phyloP scores from a whole-genome alignment of 2,329 filamentous ascomycete species.

The Cordyceps fumosorosea region DNA sequence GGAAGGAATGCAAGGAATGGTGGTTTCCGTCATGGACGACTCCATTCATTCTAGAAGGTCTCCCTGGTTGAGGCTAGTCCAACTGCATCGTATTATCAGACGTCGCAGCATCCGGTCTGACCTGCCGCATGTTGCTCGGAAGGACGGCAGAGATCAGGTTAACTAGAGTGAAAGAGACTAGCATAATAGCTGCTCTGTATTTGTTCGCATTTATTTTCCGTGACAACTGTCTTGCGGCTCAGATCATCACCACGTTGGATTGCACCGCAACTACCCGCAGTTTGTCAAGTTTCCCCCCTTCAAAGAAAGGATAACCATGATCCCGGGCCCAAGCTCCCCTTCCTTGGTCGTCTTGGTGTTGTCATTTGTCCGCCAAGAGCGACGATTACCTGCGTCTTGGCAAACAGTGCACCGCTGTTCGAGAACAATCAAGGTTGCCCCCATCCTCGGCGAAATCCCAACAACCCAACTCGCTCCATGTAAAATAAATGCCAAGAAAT shows the following conservation, averaged over 20 bases:
- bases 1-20: not conserved
- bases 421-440: not conserved
- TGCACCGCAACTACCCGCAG: not conserved
- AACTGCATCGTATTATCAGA: not conserved
- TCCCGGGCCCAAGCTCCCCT: not conserved
- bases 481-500: not conserved
- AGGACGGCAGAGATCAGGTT: too few species aligned
- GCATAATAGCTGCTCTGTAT: too few species aligned
- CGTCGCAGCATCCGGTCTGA: too few species aligned
- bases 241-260: not conserved
- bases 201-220: too few species aligned
- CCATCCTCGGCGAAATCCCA: not conserved
- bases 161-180: too few species aligned
- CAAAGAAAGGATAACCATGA: not conserved
- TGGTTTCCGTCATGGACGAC: not conserved
- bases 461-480: not conserved
- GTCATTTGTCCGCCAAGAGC: conserved; percentile 2
- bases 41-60: conserved; percentile 5
- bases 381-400: not conserved
- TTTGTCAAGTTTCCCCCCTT: not conserved
- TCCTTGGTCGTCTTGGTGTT: not conserved
- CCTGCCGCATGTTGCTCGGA: too few species aligned
- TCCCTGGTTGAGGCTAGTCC: not conserved
- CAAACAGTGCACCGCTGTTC: not conserved
- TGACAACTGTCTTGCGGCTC: too few species aligned